Evolutionary conservation across 129 eudicot genomes (phyloP).

Genomic region (Saposhnikovia divaricata): DNA sequence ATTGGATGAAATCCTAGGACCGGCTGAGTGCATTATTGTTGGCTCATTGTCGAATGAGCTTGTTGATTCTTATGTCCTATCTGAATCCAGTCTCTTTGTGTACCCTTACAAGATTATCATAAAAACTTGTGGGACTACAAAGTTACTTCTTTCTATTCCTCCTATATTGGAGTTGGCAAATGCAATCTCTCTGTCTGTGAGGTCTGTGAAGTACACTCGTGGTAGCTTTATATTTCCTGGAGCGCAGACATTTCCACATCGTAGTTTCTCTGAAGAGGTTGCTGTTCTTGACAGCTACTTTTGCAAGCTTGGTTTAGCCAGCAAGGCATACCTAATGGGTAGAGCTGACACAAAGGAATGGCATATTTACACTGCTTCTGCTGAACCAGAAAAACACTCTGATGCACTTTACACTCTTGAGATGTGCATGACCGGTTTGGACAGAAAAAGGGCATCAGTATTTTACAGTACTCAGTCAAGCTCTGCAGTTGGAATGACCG

Average conservation of each 20-base stretch:
- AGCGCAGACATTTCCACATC: conserved; percentile 71
- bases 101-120: conserved; percentile 65
- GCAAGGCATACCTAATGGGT: conserved; percentile 70
- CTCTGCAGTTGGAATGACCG: conserved; percentile 65
- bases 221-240: conserved; percentile 85
- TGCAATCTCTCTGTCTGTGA: conserved; percentile 39
- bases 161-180: conserved; percentile 51
- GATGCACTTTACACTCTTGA: conserved; percentile 54
- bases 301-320: conserved; percentile 39
- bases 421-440: conserved; percentile 85
- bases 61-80: conserved; percentile 77
- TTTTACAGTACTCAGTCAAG: conserved; percentile 51
- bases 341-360: conserved; percentile 49
- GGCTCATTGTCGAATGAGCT: conserved; percentile 48
- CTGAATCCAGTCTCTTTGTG: conserved; percentile 83
- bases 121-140: conserved; percentile 92
- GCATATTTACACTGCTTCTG: conserved; percentile 71
- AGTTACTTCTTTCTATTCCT: conserved; percentile 80
- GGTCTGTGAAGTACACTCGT: conserved; percentile 66
- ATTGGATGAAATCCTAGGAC: conserved; percentile 55
- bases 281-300: conserved; percentile 61
- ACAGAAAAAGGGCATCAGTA: conserved; percentile 54
- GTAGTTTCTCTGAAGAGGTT: conserved; percentile 80
- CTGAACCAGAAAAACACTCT: conserved; percentile 5
- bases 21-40: conserved; percentile 93